Evolutionary conservation across 225 moss, liverwort and hornwort genomes (phyloP).

Genomic region (Climacium dendroides): DNA sequence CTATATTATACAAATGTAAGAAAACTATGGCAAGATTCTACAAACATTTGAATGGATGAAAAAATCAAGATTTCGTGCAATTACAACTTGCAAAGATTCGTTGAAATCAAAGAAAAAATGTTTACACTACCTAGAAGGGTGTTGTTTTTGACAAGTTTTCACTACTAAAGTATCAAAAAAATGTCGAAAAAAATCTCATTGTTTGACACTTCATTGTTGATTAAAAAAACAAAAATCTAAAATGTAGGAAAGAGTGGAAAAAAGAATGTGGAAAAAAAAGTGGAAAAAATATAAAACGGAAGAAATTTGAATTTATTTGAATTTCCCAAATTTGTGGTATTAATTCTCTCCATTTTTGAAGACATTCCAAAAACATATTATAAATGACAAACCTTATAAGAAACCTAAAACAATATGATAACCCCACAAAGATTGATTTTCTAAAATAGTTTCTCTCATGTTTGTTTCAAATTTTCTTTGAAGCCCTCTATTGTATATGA

Average conservation of each 20-base stretch:
- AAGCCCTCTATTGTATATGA: not conserved
- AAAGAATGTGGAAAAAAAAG: not conserved
- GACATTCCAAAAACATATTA: not conserved
- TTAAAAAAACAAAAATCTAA: not conserved
- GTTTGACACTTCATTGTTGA: not conserved
- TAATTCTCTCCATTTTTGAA: not conserved
- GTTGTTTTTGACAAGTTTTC: rapidly evolving
- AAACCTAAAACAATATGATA: not conserved
- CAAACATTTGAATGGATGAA: not conserved
- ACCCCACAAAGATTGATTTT: not conserved
- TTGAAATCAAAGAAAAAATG: not conserved
- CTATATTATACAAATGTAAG: not conserved
- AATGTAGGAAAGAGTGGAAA: not conserved
- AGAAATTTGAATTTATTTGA: not conserved
- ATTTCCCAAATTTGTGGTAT: not conserved
- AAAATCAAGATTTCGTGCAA: not conserved
- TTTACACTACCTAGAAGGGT: not conserved
- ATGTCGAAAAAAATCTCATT: not conserved
- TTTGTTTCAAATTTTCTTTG: not conserved
- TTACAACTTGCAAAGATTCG: not conserved
- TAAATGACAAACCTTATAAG: not conserved
- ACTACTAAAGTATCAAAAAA: not conserved
- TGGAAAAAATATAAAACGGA: not conserved
- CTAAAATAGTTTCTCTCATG: not conserved
- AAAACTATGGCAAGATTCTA: not conserved